Evolutionary conservation across 768 basidiomycete species (phyloP).

Genomic region (Russula sp.): DNA sequence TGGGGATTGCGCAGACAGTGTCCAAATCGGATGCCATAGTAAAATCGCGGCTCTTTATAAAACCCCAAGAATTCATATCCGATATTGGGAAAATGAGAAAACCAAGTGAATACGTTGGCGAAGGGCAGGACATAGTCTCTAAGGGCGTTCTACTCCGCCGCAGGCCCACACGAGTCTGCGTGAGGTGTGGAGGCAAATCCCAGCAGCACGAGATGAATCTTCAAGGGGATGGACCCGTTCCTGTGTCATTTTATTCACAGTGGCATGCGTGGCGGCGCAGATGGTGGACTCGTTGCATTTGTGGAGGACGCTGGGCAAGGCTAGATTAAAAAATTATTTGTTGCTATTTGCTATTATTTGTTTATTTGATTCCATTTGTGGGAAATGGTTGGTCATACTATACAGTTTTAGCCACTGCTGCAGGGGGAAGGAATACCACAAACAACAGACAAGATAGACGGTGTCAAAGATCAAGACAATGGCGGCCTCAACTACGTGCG

Average conservation of each 20-base stretch:
- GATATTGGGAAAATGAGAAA: constrained; percentile 41
- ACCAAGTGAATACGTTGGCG: constrained; percentile 31
- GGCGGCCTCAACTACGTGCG: constrained; percentile 49
- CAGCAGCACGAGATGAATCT: constrained; percentile 29
- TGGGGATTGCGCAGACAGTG: constrained; percentile 40
- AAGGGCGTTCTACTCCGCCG: constrained; percentile 45
- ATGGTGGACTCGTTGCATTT: constrained; percentile 57
- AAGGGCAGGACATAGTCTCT: constrained; percentile 53
- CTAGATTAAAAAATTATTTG: background rate
- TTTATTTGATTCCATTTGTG: constrained; percentile 15
- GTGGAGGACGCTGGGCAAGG: constrained; percentile 55
- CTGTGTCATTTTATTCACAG: constrained; percentile 28
- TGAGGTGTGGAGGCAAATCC: constrained; percentile 57
- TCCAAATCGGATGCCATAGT: constrained; percentile 44
- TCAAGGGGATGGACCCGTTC: constrained; percentile 23
- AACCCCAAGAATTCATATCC: constrained; percentile 62
- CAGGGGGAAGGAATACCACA: background rate
- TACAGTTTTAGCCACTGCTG: constrained; percentile 37
- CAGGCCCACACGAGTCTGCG: constrained; percentile 38
- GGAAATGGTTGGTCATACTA: constrained; percentile 28
- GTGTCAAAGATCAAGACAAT: constrained; percentile 33
- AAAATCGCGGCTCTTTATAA: constrained; percentile 65
- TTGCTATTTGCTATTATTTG: background rate
- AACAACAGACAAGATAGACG: constrained; percentile 13
- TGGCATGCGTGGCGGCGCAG: constrained; percentile 62